Base-by-base conservation (phyloP, 768 basidiomycete species). In the Hortiboletus flavorubellus region DNA sequence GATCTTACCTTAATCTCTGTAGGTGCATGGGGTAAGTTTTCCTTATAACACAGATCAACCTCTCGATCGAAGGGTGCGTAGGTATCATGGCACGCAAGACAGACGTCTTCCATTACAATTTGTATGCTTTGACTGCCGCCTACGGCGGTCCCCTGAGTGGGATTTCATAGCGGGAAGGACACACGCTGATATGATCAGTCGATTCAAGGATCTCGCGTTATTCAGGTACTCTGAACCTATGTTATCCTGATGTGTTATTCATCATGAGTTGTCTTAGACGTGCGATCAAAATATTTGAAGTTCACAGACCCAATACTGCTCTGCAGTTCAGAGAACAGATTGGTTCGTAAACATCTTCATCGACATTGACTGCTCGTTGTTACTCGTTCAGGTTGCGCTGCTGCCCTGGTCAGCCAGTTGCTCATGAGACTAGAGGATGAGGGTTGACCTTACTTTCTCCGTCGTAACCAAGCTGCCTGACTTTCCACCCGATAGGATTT, bases 51-150 rank as follows among this genome's bases (percentile, higher is more conserved):
- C 11, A 10, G 10, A 38, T n/a, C 26, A 11, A 3, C 2, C 29
- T 23, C 21, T 41, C 26, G 30, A 49, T 45, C 40, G 15, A 56
- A 30, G 16, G 30, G 21, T 4, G 18, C 40, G 7, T 55, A 89
- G 87, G 30, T 92, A 81, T 68, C 87, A 91, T 62, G 79, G 81
- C 6, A 68, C 68, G 4, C 65, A 76, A 23, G 89, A 90, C 59
- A 58, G 65, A 26, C 80, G 84, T 12, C 72, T 91, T 41, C 89
- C 87, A 2, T 51, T 67, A 0, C 73, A 76, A 54, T 91, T 89
- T 58, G 64, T 79, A 30, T 93, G 90, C 71, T 87, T 91, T 68
- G 84, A 88, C 60, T 93, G 91, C 68, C 84, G 88, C 34, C 75
- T 88, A 44, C 80, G 77, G 46, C 78, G 76, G 12, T 87, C 89